Evolutionary conservation across 768 basidiomycete species (phyloP).

Genomic region (Pisolithus marmoratus): DNA sequence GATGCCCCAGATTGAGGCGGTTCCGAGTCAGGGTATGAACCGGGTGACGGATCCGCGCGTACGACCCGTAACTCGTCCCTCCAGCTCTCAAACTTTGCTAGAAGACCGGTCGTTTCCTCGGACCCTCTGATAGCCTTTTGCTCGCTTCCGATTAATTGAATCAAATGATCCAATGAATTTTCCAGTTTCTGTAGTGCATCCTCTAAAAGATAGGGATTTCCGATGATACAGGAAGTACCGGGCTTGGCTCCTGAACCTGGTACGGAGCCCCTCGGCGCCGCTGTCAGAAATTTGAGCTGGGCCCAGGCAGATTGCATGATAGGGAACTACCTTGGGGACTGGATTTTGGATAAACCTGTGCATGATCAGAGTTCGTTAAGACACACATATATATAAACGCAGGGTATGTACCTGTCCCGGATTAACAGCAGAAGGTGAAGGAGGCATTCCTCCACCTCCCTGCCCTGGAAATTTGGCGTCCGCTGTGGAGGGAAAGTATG

Average conservation of each 20-base stretch:
- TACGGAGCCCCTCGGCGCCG: constrained; percentile 16
- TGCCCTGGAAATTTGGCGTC: constrained; percentile 41
- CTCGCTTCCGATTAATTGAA: constrained; percentile 40
- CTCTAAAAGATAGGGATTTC: constrained; percentile 42
- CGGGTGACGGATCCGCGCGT: not conserved
- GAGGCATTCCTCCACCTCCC: constrained; percentile 31
- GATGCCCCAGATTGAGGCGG: not conserved
- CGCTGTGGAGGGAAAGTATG: constrained; percentile 2
- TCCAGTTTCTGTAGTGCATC: constrained; percentile 40
- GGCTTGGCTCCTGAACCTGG: constrained; percentile 15
- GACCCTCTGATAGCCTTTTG: constrained; percentile 31
- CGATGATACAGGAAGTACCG: constrained; percentile 27
- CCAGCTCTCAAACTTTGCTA: constrained; percentile 39
- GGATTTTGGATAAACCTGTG: constrained; percentile 43
- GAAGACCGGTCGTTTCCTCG: constrained; percentile 26
- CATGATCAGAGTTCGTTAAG: not conserved
- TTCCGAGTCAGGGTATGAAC: not conserved
- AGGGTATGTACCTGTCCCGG: constrained; percentile 34
- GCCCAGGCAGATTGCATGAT: not conserved
- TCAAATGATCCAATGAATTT: constrained; percentile 37
- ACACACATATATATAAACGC: not conserved
- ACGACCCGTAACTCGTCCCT: constrained; percentile 35
- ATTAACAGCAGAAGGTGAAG: constrained; percentile 42
- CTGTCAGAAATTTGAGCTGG: constrained; percentile 6
- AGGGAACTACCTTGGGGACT: constrained; percentile 33